Conservation (phyloP, 2,329 filamentous ascomycete genomes). For the Triangularia verruculosa region DNA sequence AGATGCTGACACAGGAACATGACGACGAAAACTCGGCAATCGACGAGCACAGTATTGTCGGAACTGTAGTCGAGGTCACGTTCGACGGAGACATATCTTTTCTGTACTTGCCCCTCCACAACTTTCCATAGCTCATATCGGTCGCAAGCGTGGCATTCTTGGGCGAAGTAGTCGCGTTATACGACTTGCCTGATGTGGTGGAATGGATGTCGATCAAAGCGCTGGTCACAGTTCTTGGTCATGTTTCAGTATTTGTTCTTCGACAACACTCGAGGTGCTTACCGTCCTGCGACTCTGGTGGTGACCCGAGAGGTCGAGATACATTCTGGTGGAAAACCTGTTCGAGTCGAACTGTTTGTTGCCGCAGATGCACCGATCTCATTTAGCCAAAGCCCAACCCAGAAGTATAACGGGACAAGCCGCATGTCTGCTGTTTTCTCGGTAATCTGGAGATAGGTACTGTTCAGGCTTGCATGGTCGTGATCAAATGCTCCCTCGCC, state of each 20-base stretch:
- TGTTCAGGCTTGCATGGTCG: background rate
- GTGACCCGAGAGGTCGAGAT: constrained; percentile 2
- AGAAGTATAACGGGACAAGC: background rate
- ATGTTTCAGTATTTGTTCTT: background rate
- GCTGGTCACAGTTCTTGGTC: background rate
- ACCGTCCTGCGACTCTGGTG: background rate
- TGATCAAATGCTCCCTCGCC: background rate
- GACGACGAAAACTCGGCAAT: constrained; percentile 20
- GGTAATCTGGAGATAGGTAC: no score
- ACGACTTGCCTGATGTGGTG: background rate
- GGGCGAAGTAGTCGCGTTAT: background rate
- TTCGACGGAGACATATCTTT: background rate
- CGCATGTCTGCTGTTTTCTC: background rate
- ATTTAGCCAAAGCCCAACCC: background rate
- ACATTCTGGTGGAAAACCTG: background rate
- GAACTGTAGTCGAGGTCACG: background rate
- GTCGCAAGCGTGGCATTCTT: background rate
- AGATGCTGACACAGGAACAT: constrained; percentile 24
- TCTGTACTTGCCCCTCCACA: background rate
- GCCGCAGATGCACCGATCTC: background rate
- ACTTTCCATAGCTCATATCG: background rate
- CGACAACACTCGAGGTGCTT: background rate
- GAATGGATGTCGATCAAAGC: background rate
- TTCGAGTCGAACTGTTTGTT: background rate
- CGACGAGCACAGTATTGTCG: constrained; percentile 15